Conservation (phyloP, 768 basidiomycete genomes). For the Favolaschia claudopus region DNA sequence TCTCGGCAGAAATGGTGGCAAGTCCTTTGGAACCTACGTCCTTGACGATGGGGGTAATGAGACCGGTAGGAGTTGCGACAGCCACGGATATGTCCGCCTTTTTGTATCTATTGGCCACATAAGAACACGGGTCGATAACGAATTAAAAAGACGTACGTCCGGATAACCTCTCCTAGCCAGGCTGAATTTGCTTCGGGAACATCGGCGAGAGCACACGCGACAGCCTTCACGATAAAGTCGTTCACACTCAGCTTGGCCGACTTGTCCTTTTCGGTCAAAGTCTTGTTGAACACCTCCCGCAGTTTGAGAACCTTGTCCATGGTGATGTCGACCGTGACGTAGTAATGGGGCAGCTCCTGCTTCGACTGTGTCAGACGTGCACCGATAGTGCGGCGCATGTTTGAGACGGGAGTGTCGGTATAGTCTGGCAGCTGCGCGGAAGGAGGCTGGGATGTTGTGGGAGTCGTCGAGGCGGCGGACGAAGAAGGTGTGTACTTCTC, state of each 20-base stretch:
- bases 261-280: slow-evolving; percentile 87
- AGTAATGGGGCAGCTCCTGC: slow-evolving; percentile 96
- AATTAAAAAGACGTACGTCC: slow-evolving; percentile 69
- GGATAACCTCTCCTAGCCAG: slow-evolving; percentile 94
- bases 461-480: slow-evolving; percentile 49
- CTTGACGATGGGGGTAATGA: slow-evolving; percentile 97
- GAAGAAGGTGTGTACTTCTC: slow-evolving; percentile 81
- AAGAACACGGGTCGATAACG: slow-evolving; percentile 1
- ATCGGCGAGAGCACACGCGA: slow-evolving; percentile 88
- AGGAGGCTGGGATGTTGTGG: slow-evolving; percentile 55
- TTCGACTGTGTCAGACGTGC: slow-evolving; percentile 91
- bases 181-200: slow-evolving; percentile 98
- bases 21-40: slow-evolving; percentile 93
- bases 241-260: slow-evolving; percentile 94
- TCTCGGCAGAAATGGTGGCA: slow-evolving; percentile 89
- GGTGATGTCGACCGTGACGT: slow-evolving; percentile 91
- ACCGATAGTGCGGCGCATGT: slow-evolving; percentile 95
- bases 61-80: slow-evolving; percentile 93
- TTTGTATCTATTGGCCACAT: slow-evolving; percentile 82
- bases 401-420: slow-evolving; percentile 88
- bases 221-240: slow-evolving; percentile 97
- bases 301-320: slow-evolving; percentile 97
- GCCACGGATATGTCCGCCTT: slow-evolving; percentile 98
- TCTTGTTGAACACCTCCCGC: slow-evolving; percentile 94
- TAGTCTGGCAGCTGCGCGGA: slow-evolving; percentile 74